phyloP scores from a whole-genome alignment of 2,329 filamentous ascomycete genomes.

The Fusarium keratoplasticum region DNA sequence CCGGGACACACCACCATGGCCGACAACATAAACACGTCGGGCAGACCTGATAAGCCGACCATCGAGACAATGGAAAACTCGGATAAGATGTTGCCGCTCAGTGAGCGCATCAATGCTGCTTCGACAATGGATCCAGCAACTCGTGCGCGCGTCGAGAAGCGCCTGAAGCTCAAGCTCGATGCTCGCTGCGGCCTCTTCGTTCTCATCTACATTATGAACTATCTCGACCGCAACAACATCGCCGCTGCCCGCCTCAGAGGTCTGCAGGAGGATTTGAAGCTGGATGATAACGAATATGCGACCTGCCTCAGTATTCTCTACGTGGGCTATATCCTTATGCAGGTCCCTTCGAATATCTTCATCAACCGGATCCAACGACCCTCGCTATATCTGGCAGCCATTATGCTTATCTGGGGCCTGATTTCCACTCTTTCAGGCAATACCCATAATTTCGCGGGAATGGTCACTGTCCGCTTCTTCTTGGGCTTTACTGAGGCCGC shows the following conservation, averaged over 20 bases:
- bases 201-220: constrained; percentile 58
- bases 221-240: constrained; percentile 74
- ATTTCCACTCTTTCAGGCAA: constrained; percentile 67
- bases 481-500: constrained; percentile 72
- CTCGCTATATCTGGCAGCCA: constrained; percentile 55
- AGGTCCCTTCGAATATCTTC: constrained; percentile 67
- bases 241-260: constrained; percentile 73
- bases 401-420: constrained; percentile 69
- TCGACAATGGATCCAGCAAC: too few species aligned
- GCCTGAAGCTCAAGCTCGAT: too few species aligned
- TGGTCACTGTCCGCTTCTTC: constrained; percentile 67
- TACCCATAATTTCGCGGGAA: constrained; percentile 61
- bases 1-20: too few species aligned
- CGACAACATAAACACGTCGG: too few species aligned
- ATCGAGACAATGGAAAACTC: too few species aligned
- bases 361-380: constrained; percentile 64
- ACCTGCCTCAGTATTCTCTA: constrained; percentile 73
- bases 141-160: too few species aligned
- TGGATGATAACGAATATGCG: constrained; percentile 69
- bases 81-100: too few species aligned
- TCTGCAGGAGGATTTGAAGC: constrained; percentile 69
- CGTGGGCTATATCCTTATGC: constrained; percentile 74
- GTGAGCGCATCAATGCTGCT: too few species aligned
- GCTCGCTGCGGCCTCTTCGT: constrained; percentile 63
- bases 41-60: too few species aligned